Evolutionary conservation across 2,329 filamentous ascomycete genomes (phyloP), one percentile per base, ranked within the genome.

Genomic region (Coniochaeta hoffmannii): DNA sequence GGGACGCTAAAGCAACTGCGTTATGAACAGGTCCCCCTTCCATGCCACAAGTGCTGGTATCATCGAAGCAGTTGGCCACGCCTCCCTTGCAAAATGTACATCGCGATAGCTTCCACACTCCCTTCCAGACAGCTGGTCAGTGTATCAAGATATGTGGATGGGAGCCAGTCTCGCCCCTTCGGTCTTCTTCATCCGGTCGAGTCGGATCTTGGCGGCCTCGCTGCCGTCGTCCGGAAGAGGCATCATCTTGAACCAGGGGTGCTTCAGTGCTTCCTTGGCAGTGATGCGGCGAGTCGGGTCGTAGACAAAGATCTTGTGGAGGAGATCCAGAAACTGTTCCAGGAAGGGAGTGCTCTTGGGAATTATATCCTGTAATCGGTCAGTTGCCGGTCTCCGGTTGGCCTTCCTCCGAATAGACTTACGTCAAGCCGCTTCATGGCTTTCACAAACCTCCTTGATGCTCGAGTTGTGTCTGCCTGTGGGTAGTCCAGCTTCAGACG

Each of bases 401-500:
- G 1, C 11, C 8, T 12, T 36, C 10, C 7, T 49, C 15, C 26
- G 4, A 17, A 12, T 30, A 19, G 15, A 71, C 81, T 60, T 72
- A 88, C 85, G 58, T 80, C 75, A 28, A 88, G 71, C 55, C 76
- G 76, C 68, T 87, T 88, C 85, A 88, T 88, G n/a, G 83, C 84
- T 67, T 84, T 85, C 12, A 88, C 85, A 63, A 87, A 88, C 62
- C 83, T 75, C 58, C 78, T 75, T 1, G 84, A 87, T 3, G 84
- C 83, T 55, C 84, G 74, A 0, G 82, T 84, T 0, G 85, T 88
- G 12, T 87, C 84, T 1, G 72, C 61, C 2, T 78, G 79, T 3
- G 85, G 85, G 60, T 87, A 88, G 61, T 87, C 85, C 19, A 88
- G 74, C 65, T 78, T 82, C 34, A 79, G 71, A 22, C 84, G 75